Base-by-base conservation (phyloP, 2,329 filamentous ascomycete species). In the Mycosphaerella sp. region DNA sequence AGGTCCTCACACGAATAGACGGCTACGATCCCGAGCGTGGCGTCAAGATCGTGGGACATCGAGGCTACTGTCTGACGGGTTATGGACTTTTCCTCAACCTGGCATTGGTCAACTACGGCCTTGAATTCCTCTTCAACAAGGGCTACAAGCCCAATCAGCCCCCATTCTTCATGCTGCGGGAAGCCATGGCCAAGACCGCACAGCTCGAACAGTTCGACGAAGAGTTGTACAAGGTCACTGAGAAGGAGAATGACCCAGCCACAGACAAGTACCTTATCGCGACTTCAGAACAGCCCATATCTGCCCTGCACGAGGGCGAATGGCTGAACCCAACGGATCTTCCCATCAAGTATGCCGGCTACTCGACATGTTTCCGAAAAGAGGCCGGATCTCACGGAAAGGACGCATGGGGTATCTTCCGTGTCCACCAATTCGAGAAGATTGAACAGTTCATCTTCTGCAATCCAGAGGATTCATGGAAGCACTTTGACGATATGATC, bases 401-500 rank as follows among this genome's bases (percentile, higher is more conserved):
- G 68, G 89, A 98, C 69, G 91, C 91, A 1, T 98, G 93, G 93
- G 93, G 93, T 50, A 89, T 97, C 56, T 98, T 96, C 80, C 85
- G 93, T 59, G 90, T 97, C 25, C 93, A 98, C 70, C 91, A 98
- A 70, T 98, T 97, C 65, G 91, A 97, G 71, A 96, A 94, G 80
- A 80, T 88, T 47, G 86, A 90, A 66, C 87, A 89, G 73, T 91
- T 89, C 66, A 74, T 88, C 54, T 77, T 87, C 62, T 86, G 86
- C 58, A 87, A 94, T 63, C 89, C 89, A 0, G 89, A 95, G 65
- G 84, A 91, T 64, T 94, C 87, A 42, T 97, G 89, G 89, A 81
- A 94, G 67, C 84, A 85, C 53, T 96, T 97, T 63, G 89, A 98
- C 50, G 79, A 86, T 58, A 98, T 98, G 93, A 91, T 96, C 64